These are phyloP conservation scores for Penicillium bialowiezense DNA, from an alignment of 495 filamentous ascomycete species.

Conservation along the genomic window DNA sequence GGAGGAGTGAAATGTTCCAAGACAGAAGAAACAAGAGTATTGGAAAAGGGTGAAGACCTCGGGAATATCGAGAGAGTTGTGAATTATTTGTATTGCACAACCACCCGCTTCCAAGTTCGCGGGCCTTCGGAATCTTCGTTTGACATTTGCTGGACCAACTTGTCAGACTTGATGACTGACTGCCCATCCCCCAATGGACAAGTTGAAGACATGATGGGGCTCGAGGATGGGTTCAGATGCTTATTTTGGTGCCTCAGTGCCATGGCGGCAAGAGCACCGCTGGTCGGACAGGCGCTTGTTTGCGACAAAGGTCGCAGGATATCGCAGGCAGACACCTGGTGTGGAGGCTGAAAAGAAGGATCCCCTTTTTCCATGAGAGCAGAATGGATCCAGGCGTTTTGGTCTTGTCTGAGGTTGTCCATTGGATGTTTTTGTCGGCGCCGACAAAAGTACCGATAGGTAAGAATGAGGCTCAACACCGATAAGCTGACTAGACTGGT, in stretches of 20 bases:
- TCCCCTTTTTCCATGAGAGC: constrained; percentile 21
- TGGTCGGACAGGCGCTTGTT: constrained; percentile 27
- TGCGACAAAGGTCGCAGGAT: constrained; percentile 36
- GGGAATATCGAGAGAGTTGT: no score
- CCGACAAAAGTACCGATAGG: not conserved
- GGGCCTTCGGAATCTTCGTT: constrained; percentile 30
- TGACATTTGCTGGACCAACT: constrained; percentile 27
- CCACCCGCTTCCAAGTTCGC: constrained; percentile 32
- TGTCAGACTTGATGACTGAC: constrained; percentile 22
- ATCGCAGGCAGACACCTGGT: constrained; percentile 32
- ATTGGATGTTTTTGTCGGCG: not conserved
- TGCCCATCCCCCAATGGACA: not conserved
- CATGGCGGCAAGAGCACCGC: constrained; percentile 23
- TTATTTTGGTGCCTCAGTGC: constrained; percentile 14
- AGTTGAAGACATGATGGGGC: not conserved
- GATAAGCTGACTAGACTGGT: not conserved
- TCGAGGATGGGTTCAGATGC: not conserved
- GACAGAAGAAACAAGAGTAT: not conserved
- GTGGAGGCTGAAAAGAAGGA: not conserved
- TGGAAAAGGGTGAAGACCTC: no score
- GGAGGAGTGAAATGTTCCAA: constrained; percentile 1
- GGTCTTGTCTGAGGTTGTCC: not conserved
- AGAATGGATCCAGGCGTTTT: not conserved
- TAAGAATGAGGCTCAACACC: not conserved
- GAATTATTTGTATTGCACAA: constrained; percentile 37